Evolutionary conservation across 345 rosid species (phyloP).

Genomic region (Melastoma malabathricum): DNA sequence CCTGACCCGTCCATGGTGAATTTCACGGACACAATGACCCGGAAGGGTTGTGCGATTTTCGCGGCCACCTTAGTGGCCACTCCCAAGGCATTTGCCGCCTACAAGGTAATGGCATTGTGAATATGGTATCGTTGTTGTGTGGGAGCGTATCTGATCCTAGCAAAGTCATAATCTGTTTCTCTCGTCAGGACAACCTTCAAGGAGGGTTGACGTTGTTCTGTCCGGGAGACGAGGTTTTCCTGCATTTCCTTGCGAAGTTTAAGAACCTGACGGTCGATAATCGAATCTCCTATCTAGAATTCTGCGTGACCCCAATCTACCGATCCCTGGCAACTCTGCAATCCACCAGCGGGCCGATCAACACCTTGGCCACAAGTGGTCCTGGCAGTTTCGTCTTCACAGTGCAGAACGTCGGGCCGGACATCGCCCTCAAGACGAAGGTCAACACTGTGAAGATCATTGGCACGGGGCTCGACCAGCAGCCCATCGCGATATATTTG

Average conservation of each 20-base stretch:
- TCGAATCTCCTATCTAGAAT: constrained; percentile 62
- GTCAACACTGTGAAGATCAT: constrained; percentile 50
- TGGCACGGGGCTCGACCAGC: constrained; percentile 61
- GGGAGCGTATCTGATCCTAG: no score
- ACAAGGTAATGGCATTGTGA: constrained; percentile 25
- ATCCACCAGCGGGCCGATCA: constrained; percentile 77
- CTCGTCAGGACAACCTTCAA: constrained; percentile 38
- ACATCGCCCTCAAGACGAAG: constrained; percentile 62
- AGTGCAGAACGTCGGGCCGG: constrained; percentile 70
- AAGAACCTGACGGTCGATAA: constrained; percentile 66
- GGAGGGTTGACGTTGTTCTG: constrained; percentile 98
- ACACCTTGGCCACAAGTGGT: constrained; percentile 88
- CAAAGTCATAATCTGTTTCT: no score
- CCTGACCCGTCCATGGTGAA: constrained; percentile 68
- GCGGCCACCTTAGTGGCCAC: constrained; percentile 57
- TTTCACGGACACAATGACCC: constrained; percentile 66
- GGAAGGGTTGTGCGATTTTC: constrained; percentile 83
- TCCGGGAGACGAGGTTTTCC: constrained; percentile 79
- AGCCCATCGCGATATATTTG: constrained; percentile 65
- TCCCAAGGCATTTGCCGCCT: constrained; percentile 45
- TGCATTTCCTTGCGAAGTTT: constrained; percentile 61
- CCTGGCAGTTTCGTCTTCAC: constrained; percentile 64
- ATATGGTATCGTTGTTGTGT: not conserved
- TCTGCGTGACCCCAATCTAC: constrained; percentile 62
- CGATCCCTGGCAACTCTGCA: constrained; percentile 59